Base-by-base conservation (phyloP, 208 protist genomes). In the Crithidia acanthocephali region DNA sequence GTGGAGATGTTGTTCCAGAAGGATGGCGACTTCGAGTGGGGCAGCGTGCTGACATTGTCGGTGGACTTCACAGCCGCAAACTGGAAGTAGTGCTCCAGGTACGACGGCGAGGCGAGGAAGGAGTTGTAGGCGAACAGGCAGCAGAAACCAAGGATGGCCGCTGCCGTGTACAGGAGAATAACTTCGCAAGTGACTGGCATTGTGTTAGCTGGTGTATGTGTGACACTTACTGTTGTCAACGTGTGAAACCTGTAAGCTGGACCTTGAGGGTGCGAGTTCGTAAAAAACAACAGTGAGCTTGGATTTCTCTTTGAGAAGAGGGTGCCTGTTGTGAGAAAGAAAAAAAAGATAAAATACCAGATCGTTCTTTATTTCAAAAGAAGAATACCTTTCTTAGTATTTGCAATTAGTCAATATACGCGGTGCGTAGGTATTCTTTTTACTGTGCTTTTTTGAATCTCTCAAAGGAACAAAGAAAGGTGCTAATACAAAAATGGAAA, bases 51-150 rank as follows among this genome's bases (percentile, higher is more conserved):
- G 20, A 81, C 76, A 60, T 82, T 63, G 48, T 81, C 30, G 22
- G 76, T 82, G 42, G 68, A 48, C 76, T 85, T 86, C 48, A 83
- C 76, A 1, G 66, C 55, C 37, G 81, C 72, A 25, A 75, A 86
- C 73, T 80, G 73, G 72, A 73, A 86, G 76, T 82, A 86, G 48
- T 79, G 73, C 50, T 79, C 76, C 58, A 86, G 70, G 76, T 82
- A 86, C 18, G 76, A 76, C 22, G 81, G 81, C 22, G 76, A 86
- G 6, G 81, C 48, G 8, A 86, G 68, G 68, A 86, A 86, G 27
- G 76, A 83, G 72, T 86, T 86, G 70, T 81, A 82, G 25, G 76
- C 67, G 56, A 82, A 82, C 22, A 86, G 70, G 51, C 68, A 79
- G 65, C 68, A 78, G 18, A 86, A 28, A 27, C 81, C 76, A 15